phyloP scores from a whole-genome alignment of 768 basidiomycete species.

The Pulveroboletus frians region DNA sequence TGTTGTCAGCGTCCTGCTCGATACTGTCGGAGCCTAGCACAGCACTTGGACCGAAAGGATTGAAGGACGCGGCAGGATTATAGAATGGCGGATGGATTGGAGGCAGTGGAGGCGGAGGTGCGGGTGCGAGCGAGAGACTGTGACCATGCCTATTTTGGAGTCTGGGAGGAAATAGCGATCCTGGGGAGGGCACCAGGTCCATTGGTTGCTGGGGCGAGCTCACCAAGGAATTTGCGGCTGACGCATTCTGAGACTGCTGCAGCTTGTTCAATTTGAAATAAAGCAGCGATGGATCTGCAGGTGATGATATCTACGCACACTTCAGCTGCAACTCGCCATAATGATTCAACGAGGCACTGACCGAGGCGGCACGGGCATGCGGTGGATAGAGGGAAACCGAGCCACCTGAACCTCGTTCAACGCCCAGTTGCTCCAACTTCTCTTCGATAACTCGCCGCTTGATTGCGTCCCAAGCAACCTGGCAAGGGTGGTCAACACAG shows the following conservation, averaged over 20 bases:
- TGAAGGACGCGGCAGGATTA: conserved; percentile 42
- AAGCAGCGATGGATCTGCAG: conserved; percentile 78
- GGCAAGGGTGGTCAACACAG: conserved; percentile 6
- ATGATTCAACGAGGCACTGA: conserved; percentile 37
- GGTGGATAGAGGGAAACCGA: conserved; percentile 62
- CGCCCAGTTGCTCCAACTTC: conserved; percentile 74
- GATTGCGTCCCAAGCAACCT: conserved; percentile 73
- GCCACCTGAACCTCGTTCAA: conserved; percentile 56
- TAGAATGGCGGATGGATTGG: conserved; percentile 30
- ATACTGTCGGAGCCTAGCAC: conserved; percentile 49
- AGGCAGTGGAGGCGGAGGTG: conserved; percentile 46
- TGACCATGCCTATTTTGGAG: conserved; percentile 63
- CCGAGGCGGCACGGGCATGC: conserved; percentile 80
- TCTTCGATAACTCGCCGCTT: conserved; percentile 72
- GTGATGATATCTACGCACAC: conserved; percentile 71
- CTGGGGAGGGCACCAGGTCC: conserved; percentile 50
- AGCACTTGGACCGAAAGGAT: conserved; percentile 63
- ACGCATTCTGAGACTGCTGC: conserved; percentile 60
- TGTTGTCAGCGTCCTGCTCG: conserved; percentile 22
- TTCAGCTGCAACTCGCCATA: conserved; percentile 12
- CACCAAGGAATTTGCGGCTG: conserved; percentile 49
- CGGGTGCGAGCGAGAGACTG: conserved; percentile 66
- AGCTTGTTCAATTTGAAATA: conserved; percentile 82
- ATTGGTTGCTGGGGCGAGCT: conserved; percentile 62
- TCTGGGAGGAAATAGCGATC: conserved; percentile 31